Percentiles rank a stretch among this genome's conserved stretches.
Evolutionary conservation across 768 basidiomycete genomes (phyloP).

Genomic region (Clitopilus hobsonii): DNA sequence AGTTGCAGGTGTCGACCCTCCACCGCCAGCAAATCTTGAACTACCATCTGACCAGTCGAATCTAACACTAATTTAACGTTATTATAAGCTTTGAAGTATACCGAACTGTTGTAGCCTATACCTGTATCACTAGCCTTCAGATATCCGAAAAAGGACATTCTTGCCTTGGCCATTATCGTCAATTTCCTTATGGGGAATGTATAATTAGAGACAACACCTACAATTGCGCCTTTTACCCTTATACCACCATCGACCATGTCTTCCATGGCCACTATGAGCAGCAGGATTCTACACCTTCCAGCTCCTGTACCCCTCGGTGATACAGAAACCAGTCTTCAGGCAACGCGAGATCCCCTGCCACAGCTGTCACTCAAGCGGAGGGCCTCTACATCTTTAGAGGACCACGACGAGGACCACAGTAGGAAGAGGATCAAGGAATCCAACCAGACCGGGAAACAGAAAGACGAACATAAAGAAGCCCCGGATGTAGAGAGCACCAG

Average conservation of each 20-base stretch:
- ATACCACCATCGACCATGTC: slow-evolving; percentile 12
- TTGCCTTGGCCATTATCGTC: slow-evolving; percentile 9
- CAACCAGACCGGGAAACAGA: slow-evolving; percentile 14
- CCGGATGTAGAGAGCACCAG: slow-evolving; percentile 13
- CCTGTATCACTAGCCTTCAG: slow-evolving; percentile 9
- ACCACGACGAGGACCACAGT: slow-evolving; percentile 36
- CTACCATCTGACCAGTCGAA: slow-evolving; percentile 16
- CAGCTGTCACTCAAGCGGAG: slow-evolving; percentile 47
- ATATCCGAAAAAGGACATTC: slow-evolving; percentile 7
- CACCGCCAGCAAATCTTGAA: slow-evolving; percentile 33
- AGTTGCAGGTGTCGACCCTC: slow-evolving; percentile 39
- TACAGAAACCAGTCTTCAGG: slow-evolving; percentile 10
- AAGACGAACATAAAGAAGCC: slow-evolving; percentile 3
- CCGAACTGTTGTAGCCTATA: slow-evolving; percentile 3
- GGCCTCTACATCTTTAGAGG: slow-evolving; percentile 57
- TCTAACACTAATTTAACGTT: background rate
- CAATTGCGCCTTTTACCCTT: slow-evolving; percentile 8
- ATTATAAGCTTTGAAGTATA: background rate
- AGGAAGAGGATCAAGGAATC: slow-evolving; percentile 61
- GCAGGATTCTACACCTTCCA: slow-evolving; percentile 7
- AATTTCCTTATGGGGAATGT: slow-evolving; percentile 15
- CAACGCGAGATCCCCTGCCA: slow-evolving; percentile 9
- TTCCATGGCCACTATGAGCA: slow-evolving; percentile 10
- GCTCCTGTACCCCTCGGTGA: slow-evolving; percentile 13
- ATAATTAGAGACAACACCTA: slow-evolving; percentile 17